Evolutionary conservation across 2,329 filamentous ascomycete species (phyloP).

Genomic region (Alternaria incomplexa): DNA sequence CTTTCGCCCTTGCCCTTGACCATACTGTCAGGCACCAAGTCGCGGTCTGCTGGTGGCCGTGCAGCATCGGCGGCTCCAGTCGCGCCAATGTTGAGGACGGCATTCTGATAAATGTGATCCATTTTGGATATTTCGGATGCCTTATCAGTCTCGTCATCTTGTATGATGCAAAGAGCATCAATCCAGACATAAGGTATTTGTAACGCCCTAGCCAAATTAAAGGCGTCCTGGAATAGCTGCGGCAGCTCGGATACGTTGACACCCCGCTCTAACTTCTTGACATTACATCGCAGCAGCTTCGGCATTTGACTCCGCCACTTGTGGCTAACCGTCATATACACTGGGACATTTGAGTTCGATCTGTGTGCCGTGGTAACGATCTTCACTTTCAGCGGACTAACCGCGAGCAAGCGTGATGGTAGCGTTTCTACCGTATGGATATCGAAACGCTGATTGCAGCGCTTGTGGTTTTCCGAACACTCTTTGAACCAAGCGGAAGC

Average conservation of each 20-base stretch:
- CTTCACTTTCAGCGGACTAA: neutral
- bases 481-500: neutral
- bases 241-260: fast-evolving
- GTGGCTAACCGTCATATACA: neutral
- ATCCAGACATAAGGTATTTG: neutral
- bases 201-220: neutral
- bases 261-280: neutral
- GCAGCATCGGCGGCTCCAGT: neutral
- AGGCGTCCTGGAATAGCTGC: neutral
- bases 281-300: neutral
- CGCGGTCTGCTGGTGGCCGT: neutral
- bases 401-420: neutral
- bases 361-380: neutral
- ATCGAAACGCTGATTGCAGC: neutral
- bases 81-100: neutral
- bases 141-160: neutral
- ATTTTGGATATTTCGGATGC: neutral
- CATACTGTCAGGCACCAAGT: neutral
- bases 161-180: neutral
- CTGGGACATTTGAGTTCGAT: fast-evolving
- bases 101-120: neutral
- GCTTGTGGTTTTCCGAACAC: neutral
- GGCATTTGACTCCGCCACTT: neutral
- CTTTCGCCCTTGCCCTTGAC: too few species aligned
- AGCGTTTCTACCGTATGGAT: neutral